Evolutionary conservation across 2,329 filamentous ascomycete genomes (phyloP).

Genomic region (Plectosphaerella plurivora): DNA sequence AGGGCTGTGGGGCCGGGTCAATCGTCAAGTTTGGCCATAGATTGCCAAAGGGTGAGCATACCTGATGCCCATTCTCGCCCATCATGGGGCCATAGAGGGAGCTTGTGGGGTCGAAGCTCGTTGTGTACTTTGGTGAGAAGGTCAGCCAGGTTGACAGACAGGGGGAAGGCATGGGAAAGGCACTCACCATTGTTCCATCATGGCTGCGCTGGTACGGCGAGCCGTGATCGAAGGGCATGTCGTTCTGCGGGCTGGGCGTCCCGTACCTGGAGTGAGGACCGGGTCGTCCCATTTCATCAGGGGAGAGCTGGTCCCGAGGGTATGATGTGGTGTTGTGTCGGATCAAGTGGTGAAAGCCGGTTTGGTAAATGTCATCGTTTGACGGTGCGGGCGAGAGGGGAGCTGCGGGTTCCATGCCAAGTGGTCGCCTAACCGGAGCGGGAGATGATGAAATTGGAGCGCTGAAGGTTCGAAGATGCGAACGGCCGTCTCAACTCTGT

Average conservation of each 20-base stretch:
- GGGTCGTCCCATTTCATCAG: conserved; percentile 22
- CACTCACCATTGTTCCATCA: conserved; percentile 10
- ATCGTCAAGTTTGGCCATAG: not conserved
- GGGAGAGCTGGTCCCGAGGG: conserved; percentile 17
- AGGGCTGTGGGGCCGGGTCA: conserved; percentile 24
- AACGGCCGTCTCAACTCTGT: too few relatives aligned
- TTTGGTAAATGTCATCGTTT: conserved; percentile 28
- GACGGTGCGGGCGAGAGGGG: conserved; percentile 43
- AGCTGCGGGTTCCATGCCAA: conserved; percentile 30
- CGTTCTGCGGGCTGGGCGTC: conserved; percentile 27
- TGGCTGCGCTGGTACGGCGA: conserved; percentile 21
- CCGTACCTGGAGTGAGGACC: conserved; percentile 31
- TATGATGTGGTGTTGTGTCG: conserved; percentile 34
- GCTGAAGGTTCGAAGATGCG: not conserved
- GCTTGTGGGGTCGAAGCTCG: not conserved
- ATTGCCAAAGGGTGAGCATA: not conserved
- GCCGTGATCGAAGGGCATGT: conserved; percentile 19
- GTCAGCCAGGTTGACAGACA: not conserved
- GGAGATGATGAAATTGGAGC: not conserved
- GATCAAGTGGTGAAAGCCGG: conserved; percentile 36
- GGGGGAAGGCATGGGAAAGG: not conserved
- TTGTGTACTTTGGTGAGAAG: not conserved
- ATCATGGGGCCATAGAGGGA: conserved; percentile 8
- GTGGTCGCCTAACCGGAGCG: not conserved
- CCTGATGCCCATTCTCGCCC: conserved; percentile 10